These are phyloP conservation scores for Boletus patriciae DNA, from an alignment of 768 basidiomycete species.

Conservation along the genomic window DNA sequence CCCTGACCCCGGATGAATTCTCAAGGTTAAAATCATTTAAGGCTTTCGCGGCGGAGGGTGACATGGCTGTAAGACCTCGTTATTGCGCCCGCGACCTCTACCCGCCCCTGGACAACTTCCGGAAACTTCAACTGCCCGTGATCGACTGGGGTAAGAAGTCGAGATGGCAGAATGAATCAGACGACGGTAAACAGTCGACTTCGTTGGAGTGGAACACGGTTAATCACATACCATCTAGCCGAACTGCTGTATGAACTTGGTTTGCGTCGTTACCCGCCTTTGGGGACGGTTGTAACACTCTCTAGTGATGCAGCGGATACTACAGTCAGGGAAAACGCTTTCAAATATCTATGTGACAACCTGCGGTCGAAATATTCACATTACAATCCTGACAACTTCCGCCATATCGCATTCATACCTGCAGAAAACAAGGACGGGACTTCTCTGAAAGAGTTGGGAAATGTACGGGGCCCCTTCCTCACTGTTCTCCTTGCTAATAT, in stretches of 20 bases:
- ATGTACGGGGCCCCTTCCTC: background rate
- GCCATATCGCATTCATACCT: background rate
- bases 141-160: slow-evolving; percentile 75
- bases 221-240: no score
- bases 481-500: no score
- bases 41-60: slow-evolving; percentile 55
- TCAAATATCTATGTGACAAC: slow-evolving; percentile 60
- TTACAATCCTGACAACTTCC: slow-evolving; percentile 53
- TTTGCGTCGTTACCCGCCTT: slow-evolving; percentile 48
- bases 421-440: background rate
- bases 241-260: background rate
- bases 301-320: slow-evolving; percentile 34
- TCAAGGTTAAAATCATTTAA: background rate
- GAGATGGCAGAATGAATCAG: slow-evolving; percentile 53
- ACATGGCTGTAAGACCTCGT: background rate
- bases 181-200: background rate
- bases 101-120: slow-evolving; percentile 71
- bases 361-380: background rate
- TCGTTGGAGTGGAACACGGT: no score
- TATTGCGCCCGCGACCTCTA: slow-evolving; percentile 68
- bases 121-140: slow-evolving; percentile 69
- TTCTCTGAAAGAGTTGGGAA: background rate
- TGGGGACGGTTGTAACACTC: slow-evolving; percentile 61
- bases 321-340: slow-evolving; percentile 51
- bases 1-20: background rate